phyloP scores from a whole-genome alignment of 2,329 filamentous ascomycete genomes.

The Cercospora canescens region DNA sequence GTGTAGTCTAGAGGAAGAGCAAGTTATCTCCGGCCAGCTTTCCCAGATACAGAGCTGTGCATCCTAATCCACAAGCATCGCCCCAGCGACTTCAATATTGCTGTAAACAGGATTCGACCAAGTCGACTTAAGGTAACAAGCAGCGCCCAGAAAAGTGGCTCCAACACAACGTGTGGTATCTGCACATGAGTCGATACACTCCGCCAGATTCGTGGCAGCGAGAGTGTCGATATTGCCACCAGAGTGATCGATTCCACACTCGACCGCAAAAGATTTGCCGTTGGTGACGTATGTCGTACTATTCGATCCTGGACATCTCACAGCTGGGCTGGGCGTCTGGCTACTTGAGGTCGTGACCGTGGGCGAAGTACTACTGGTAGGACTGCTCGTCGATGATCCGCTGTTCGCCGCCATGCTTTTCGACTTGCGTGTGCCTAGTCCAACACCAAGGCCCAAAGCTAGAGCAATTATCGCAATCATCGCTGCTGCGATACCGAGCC shows the following conservation, averaged over 20 bases:
- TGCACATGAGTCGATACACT: slow-evolving; percentile 31
- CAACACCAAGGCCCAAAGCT: not conserved
- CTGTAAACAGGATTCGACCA: not conserved
- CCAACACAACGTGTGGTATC: slow-evolving; percentile 24
- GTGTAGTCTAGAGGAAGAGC: not conserved
- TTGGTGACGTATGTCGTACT: slow-evolving; percentile 25
- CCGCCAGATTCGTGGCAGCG: slow-evolving; percentile 21
- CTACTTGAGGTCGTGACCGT: not conserved
- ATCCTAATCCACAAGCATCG: not conserved
- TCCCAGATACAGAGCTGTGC: no score
- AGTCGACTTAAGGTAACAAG: slow-evolving; percentile 35
- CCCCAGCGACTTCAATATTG: not conserved
- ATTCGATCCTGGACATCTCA: slow-evolving; percentile 25
- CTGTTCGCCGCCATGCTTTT: not conserved
- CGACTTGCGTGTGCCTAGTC: not conserved
- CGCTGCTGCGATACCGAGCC: not conserved
- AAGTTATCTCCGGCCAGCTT: no score
- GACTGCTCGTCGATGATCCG: not conserved
- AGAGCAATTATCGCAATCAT: not conserved
- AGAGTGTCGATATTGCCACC: slow-evolving; percentile 30
- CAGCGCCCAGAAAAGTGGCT: slow-evolving; percentile 27
- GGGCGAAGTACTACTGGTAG: not conserved
- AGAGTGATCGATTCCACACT: slow-evolving; percentile 33
- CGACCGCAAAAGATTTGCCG: slow-evolving; percentile 25
- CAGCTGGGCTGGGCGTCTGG: not conserved